Evolutionary conservation across 2,329 filamentous ascomycete species (phyloP).

Genomic region (Ceratocystis destructans): DNA sequence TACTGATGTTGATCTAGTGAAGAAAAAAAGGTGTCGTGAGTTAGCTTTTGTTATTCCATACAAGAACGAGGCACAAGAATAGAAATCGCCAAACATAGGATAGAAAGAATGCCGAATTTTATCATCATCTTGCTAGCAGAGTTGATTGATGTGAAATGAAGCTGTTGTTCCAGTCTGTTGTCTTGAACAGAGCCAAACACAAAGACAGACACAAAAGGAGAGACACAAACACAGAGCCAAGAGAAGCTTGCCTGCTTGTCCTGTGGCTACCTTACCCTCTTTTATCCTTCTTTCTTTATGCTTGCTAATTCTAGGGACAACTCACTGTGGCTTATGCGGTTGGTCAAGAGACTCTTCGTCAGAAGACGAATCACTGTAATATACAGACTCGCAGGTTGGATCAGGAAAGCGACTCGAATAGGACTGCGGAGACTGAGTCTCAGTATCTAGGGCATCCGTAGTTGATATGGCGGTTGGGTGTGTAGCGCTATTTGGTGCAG

Average conservation of each 20-base stretch:
- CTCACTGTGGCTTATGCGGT: slow-evolving; percentile 8
- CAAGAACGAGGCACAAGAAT: too few species aligned
- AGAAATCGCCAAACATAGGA: too few species aligned
- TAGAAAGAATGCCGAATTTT: too few species aligned
- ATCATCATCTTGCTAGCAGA: too few species aligned
- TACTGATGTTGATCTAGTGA: slow-evolving; percentile 1
- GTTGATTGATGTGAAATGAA: too few species aligned
- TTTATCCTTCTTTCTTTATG: background rate
- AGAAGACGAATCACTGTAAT: slow-evolving; percentile 13
- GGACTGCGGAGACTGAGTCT: slow-evolving; percentile 11
- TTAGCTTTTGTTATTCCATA: background rate
- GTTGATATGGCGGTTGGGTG: background rate
- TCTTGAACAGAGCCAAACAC: too few species aligned
- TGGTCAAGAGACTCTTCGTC: slow-evolving; percentile 15
- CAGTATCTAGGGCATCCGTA: background rate
- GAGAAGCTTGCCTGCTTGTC: background rate
- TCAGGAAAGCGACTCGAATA: slow-evolving; percentile 12
- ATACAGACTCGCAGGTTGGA: slow-evolving; percentile 11
- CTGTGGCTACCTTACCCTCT: background rate
- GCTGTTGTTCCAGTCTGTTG: too few species aligned
- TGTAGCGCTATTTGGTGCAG: slow-evolving; percentile 2
- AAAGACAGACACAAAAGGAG: too few species aligned
- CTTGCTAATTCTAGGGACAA: background rate
- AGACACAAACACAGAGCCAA: too few species aligned
- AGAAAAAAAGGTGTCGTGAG: background rate